Evolutionary conservation across 1,284 basidiomycete species (phyloP), one percentile per base, ranked within the genome.

Genomic region (Malassezia equina): DNA sequence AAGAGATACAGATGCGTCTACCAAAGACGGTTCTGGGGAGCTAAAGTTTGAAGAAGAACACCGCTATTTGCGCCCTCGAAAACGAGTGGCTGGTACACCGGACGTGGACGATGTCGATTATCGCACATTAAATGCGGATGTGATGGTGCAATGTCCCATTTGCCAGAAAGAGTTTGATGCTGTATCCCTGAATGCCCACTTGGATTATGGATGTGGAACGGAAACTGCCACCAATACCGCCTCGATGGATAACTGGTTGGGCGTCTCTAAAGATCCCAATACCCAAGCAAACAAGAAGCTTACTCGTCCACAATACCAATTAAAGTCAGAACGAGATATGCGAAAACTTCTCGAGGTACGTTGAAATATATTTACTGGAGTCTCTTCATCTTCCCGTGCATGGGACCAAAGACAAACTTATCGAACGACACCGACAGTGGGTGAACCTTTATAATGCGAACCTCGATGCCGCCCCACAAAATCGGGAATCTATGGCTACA

Each of bases 381-480:
- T 58, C 63, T 2, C 48, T 54, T 13, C 52, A 58, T 6, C 53
- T 73, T 0, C 52, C 65, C 2, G 59, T 59, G 3, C 40, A 55
- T 7, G 70, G 70, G 6, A 50, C 53, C 17, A 58, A 57, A 6
- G 67, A 67, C 23, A 59, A 55, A 29, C 32, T 69, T 32, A 48
- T 65, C 7, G 65, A 69, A 41, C 52, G 70, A 1, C 69, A 71
- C 40, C 60, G 67, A 2, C 66, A 71, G 25, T 73, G 68, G 68
- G 52, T 73, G 50, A 71, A 70, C 48, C 47, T 71, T 19, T 73
- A 61, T 54, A 73, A 73, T 47, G 68, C 65, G 33, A 73, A 73
- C 32, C 59, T 73, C 11, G 70, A 73, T 44, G 65, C 70, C 9
- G 59, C 65, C 1, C 62, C 61, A 15, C 61, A 56, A 9, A 49